Evolutionary conservation across 371 early-diverging fungal species (phyloP).

Genomic region (Haplosporangium sp.): DNA sequence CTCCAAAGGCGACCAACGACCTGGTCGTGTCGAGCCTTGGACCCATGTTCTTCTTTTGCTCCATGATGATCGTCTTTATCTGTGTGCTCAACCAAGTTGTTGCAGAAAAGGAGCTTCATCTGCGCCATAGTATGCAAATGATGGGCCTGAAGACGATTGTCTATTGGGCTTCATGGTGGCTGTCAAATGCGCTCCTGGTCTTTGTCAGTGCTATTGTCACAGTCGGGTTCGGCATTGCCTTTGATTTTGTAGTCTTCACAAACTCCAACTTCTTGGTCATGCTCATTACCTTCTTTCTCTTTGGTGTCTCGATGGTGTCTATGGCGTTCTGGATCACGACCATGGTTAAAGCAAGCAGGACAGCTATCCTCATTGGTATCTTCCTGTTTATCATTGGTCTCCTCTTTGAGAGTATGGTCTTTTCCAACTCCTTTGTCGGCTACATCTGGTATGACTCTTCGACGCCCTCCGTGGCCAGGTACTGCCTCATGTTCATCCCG

Average conservation of each 20-base stretch:
- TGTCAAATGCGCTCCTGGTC: slow-evolving; percentile 66
- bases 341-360: slow-evolving; percentile 57
- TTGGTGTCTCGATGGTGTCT: slow-evolving; percentile 76
- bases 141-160: slow-evolving; percentile 74
- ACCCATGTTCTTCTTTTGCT: slow-evolving; percentile 77
- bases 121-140: slow-evolving; percentile 76
- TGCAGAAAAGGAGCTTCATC: slow-evolving; percentile 73
- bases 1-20: slow-evolving; percentile 61
- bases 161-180: slow-evolving; percentile 72
- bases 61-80: slow-evolving; percentile 65
- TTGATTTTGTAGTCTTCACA: slow-evolving; percentile 68
- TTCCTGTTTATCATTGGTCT: slow-evolving; percentile 80
- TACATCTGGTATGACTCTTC: slow-evolving; percentile 73
- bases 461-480: slow-evolving; percentile 48
- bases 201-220: slow-evolving; percentile 67
- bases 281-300: slow-evolving; percentile 73
- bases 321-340: slow-evolving; percentile 77
- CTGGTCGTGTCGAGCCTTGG: slow-evolving; percentile 65
- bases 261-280: slow-evolving; percentile 65
- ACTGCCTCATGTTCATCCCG: slow-evolving; percentile 65
- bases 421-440: slow-evolving; percentile 64
- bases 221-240: slow-evolving; percentile 65
- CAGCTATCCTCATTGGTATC: slow-evolving; percentile 70
- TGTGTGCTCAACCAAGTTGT: slow-evolving; percentile 73
- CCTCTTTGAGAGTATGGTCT: slow-evolving; percentile 75